Evolutionary conservation across 768 basidiomycete species (phyloP).

Genomic region (Naganishia randhawae): DNA sequence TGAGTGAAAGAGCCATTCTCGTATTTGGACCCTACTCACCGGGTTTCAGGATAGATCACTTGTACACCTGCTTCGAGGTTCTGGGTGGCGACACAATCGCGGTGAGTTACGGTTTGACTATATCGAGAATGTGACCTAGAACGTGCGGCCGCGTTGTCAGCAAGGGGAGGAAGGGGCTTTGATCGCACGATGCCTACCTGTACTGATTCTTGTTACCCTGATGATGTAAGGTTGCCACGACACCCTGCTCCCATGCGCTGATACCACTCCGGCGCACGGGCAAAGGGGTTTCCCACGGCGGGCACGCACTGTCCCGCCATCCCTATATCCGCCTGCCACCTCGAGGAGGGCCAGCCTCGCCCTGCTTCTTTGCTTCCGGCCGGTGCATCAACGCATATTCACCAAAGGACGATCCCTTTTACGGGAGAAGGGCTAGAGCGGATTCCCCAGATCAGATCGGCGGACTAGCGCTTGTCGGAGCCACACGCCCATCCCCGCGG

Average conservation of each 20-base stretch:
- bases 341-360: background rate
- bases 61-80: background rate
- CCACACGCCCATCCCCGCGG: too few species aligned
- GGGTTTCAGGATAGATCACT: background rate
- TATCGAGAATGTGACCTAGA: too few species aligned
- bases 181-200: background rate
- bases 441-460: too few species aligned
- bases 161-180: background rate
- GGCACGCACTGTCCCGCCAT: background rate
- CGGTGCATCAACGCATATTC: background rate
- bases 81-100: background rate
- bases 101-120: background rate
- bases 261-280: too few species aligned
- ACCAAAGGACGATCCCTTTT: background rate
- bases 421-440: background rate
- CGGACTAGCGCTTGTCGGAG: background rate
- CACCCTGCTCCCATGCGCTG: too few species aligned
- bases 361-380: background rate
- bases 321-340: background rate
- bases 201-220: constrained; percentile 5
- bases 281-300: background rate
- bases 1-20: background rate
- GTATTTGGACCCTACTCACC: background rate
- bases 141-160: too few species aligned
- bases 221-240: too few species aligned